A percentile compares a stretch with the other conserved stretches of the same genome.
These are phyloP conservation scores for Aegilops longissima DNA, from an alignment of 176 grass and related monocot genomes.

Conservation along the genomic window DNA sequence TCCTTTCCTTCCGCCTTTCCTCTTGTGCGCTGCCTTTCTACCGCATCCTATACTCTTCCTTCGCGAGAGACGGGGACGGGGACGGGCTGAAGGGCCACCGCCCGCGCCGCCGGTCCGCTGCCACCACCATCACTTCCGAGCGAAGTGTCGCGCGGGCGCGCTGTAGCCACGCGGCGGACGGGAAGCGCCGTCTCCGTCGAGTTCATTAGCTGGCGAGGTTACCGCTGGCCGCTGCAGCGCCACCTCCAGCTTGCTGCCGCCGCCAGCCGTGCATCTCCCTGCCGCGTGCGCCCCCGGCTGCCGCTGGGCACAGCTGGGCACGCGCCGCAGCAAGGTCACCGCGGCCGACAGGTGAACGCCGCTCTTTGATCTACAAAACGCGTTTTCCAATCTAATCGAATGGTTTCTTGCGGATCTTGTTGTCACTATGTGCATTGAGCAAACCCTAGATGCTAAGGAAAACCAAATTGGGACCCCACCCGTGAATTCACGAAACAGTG, in stretches of 20 bases:
- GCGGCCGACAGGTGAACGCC: background rate
- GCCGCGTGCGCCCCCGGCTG: background rate
- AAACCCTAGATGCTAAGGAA: background rate
- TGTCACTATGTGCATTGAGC: background rate
- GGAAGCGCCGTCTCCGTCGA: background rate
- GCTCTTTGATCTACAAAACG: background rate
- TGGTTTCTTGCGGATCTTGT: background rate
- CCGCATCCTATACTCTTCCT: too few relatives aligned
- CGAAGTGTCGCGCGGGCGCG: background rate
- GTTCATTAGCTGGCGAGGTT: background rate
- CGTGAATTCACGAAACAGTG: background rate
- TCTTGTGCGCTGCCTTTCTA: background rate
- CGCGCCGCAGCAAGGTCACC: background rate
- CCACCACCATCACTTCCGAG: background rate
- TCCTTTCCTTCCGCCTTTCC: background rate
- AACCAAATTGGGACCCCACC: background rate
- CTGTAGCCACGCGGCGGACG: background rate
- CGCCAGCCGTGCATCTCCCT: background rate
- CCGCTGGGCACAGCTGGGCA: background rate
- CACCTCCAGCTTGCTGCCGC: background rate
- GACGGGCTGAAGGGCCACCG: background rate
- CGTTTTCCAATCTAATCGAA: background rate
- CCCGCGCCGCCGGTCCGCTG: background rate
- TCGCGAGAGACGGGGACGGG: background rate
- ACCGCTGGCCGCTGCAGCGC: background rate